Evolutionary conservation across 1,284 basidiomycete genomes (phyloP).

Genomic region (Trichosporon sp.): DNA sequence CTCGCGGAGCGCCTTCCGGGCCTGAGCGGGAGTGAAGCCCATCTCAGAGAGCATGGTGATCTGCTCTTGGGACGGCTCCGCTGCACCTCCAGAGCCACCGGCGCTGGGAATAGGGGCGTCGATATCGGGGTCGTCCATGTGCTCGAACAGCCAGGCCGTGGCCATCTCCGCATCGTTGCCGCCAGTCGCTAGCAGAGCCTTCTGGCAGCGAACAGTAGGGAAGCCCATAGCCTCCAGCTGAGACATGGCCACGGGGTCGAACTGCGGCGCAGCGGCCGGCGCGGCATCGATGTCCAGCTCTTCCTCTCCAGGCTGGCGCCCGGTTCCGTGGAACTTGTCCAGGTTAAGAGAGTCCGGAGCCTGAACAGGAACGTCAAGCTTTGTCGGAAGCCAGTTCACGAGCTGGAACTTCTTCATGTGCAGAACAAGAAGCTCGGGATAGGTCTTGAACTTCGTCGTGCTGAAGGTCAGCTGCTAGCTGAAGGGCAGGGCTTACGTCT

Average conservation of each 20-base stretch:
- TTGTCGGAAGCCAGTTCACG: slow-evolving; percentile 94
- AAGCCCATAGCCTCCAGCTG: slow-evolving; percentile 86
- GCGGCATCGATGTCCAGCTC: slow-evolving; percentile 62
- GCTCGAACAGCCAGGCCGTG: slow-evolving; percentile 92
- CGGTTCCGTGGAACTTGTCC: slow-evolving; percentile 66
- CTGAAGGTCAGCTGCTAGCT: slow-evolving; percentile 42
- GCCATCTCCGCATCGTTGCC: slow-evolving; percentile 73
- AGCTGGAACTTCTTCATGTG: slow-evolving; percentile 95
- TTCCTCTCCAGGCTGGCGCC: slow-evolving; percentile 68
- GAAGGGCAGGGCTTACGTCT: slow-evolving; percentile 53
- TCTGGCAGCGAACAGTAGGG: slow-evolving; percentile 72
- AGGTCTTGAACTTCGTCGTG: slow-evolving; percentile 74
- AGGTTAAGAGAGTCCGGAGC: slow-evolving; percentile 64
- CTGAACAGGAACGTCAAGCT: slow-evolving; percentile 85
- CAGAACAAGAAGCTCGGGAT: slow-evolving; percentile 82
- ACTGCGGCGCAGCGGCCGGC: slow-evolving; percentile 50
- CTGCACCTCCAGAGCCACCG: slow-evolving; percentile 33
- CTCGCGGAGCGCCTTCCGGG: slow-evolving; percentile 78
- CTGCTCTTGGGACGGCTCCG: slow-evolving; percentile 64
- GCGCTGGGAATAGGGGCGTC: slow-evolving; percentile 65
- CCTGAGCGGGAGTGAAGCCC: slow-evolving; percentile 84
- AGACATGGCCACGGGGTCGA: slow-evolving; percentile 67
- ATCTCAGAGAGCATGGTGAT: slow-evolving; percentile 76
- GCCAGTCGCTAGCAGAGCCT: slow-evolving; percentile 83
- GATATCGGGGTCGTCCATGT: slow-evolving; percentile 94